Evolutionary conservation across 805 yeast genomes (phyloP).

Genomic region (Saccharomyces kudriavzevii): DNA sequence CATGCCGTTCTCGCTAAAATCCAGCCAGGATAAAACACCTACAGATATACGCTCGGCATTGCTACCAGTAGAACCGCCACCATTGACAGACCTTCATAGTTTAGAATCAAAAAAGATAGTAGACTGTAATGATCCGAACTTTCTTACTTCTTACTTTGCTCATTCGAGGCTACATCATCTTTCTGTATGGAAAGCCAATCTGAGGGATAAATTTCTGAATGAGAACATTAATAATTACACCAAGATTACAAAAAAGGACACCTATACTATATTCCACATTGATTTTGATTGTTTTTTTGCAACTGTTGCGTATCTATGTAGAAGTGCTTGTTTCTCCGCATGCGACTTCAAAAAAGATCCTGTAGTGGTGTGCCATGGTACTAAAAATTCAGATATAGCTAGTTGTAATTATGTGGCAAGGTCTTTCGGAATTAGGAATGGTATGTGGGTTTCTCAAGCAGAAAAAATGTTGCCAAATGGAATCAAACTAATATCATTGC

Average conservation of each 20-base stretch:
- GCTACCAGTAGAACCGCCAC: background rate
- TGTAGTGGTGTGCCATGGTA: slow-evolving; percentile 53
- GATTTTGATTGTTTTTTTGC: slow-evolving; percentile 96
- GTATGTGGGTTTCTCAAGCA: slow-evolving; percentile 82
- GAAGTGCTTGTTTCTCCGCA: slow-evolving; percentile 36
- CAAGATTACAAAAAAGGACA: slow-evolving; percentile 4
- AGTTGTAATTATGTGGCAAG: slow-evolving; percentile 89
- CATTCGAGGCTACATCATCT: slow-evolving; percentile 83
- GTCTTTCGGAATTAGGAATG: slow-evolving; percentile 67
- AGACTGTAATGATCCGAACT: slow-evolving; percentile 72
- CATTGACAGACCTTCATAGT: background rate
- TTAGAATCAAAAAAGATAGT: slow-evolving; percentile 12
- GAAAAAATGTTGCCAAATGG: slow-evolving; percentile 49
- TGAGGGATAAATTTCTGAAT: slow-evolving; percentile 52
- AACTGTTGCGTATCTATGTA: slow-evolving; percentile 60
- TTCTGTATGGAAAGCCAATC: slow-evolving; percentile 75
- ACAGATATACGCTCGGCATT: background rate
- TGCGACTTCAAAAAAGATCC: slow-evolving; percentile 40
- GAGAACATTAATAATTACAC: slow-evolving; percentile 14
- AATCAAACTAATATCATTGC: slow-evolving; percentile 44
- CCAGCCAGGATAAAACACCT: background rate
- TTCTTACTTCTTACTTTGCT: slow-evolving; percentile 61
- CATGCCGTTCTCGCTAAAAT: background rate
- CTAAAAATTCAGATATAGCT: slow-evolving; percentile 62
- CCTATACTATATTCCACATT: slow-evolving; percentile 53